Conservation (phyloP, 2,329 filamentous ascomycete genomes). For the Colletotrichum echinochloae region DNA sequence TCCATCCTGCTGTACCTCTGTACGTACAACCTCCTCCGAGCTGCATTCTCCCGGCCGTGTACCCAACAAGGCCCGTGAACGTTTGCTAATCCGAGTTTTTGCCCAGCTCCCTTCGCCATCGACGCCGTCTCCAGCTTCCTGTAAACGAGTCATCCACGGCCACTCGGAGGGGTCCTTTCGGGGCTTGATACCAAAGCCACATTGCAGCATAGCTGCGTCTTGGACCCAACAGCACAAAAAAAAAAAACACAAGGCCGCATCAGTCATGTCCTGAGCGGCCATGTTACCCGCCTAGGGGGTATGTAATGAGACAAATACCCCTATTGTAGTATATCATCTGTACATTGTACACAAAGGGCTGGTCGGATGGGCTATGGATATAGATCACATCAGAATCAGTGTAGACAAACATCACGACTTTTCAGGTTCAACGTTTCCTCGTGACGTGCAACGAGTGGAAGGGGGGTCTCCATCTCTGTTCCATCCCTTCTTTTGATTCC, state of each 20-base stretch:
- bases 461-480: neutral
- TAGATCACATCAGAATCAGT: slow-evolving; percentile 21
- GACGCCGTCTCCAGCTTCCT: slow-evolving; percentile 62
- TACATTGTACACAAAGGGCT: slow-evolving; percentile 34
- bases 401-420: slow-evolving; percentile 27
- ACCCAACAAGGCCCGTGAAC: neutral
- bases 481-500: neutral
- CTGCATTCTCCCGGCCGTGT: neutral
- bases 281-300: slow-evolving; percentile 10
- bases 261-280: neutral
- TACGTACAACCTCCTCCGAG: slow-evolving; percentile 58
- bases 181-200: neutral
- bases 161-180: neutral
- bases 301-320: slow-evolving; percentile 29
- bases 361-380: slow-evolving; percentile 28
- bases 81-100: neutral
- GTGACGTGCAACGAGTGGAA: neutral
- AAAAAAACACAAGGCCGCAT: neutral
- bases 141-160: slow-evolving; percentile 44
- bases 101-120: slow-evolving; percentile 69
- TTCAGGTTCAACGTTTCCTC: neutral
- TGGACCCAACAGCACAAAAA: neutral
- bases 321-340: slow-evolving; percentile 38
- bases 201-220: neutral
- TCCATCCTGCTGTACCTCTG: slow-evolving; percentile 81